These are phyloP conservation scores for Sclerotinia borealis DNA, from an alignment of 2,329 filamentous ascomycete species.

Conservation along the genomic window DNA sequence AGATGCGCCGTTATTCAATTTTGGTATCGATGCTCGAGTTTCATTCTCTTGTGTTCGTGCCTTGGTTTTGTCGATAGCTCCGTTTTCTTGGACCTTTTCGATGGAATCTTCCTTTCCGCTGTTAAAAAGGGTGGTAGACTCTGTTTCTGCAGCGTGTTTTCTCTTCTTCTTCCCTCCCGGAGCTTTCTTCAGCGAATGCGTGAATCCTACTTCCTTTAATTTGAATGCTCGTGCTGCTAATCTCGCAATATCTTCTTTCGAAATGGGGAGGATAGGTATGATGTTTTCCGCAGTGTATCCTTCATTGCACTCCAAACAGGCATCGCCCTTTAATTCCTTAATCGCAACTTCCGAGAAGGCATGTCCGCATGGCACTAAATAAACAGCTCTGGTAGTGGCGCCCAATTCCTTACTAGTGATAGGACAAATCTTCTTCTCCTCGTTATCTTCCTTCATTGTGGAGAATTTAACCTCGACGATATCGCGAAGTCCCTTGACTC, in stretches of 20 bases:
- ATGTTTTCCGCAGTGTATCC: conserved; percentile 68
- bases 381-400: conserved; percentile 71
- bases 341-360: conserved; percentile 85
- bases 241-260: conserved; percentile 62
- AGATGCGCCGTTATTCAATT: conserved; percentile 30
- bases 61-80: conserved; percentile 23
- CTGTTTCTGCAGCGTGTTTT: conserved; percentile 50
- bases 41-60: conserved; percentile 25
- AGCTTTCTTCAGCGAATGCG: conserved; percentile 84
- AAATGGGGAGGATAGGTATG: conserved; percentile 72
- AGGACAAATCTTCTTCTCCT: conserved; percentile 71
- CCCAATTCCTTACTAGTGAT: conserved; percentile 84
- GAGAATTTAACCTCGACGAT: conserved; percentile 78
- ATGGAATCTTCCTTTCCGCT: conserved; percentile 13
- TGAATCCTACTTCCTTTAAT: conserved; percentile 65
- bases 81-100: conserved; percentile 26
- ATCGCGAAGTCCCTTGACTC: conserved; percentile 75
- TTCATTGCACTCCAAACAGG: conserved; percentile 68
- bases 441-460: conserved; percentile 39
- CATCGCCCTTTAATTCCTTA: conserved; percentile 64
- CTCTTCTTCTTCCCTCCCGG: conserved; percentile 65
- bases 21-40: conserved; percentile 12
- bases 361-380: conserved; percentile 91
- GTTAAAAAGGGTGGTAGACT: conserved; percentile 24
- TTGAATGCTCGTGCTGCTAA: conserved; percentile 60